These are phyloP conservation scores for Ceratobasidium sp. DNA, from an alignment of 1,284 basidiomycete species.

Conservation along the genomic window DNA sequence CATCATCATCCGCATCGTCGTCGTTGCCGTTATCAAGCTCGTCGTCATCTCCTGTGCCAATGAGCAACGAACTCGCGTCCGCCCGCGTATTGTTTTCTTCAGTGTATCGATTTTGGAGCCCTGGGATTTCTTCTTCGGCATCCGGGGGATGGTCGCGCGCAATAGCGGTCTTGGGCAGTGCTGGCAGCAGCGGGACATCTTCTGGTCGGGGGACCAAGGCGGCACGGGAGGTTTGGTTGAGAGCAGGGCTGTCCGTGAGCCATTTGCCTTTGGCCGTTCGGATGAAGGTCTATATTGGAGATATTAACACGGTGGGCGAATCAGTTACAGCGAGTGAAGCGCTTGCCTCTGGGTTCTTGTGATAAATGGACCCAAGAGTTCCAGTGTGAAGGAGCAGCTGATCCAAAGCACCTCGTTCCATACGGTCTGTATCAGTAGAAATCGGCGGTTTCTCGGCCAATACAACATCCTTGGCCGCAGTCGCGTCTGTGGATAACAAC, in stretches of 20 bases:
- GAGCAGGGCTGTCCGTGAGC: conserved; percentile 74
- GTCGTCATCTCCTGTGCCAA: conserved; percentile 36
- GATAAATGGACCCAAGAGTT: conserved; percentile 83
- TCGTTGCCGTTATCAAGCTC: conserved; percentile 39
- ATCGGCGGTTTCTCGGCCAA: conserved; percentile 93
- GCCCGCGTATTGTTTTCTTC: conserved; percentile 35
- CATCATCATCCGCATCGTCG: conserved; percentile 44
- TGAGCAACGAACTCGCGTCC: conserved; percentile 35
- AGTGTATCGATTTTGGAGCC: conserved; percentile 35
- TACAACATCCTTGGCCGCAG: conserved; percentile 89
- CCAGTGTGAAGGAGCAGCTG: conserved; percentile 82
- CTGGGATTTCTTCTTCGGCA: conserved; percentile 13
- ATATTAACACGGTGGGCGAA: background rate
- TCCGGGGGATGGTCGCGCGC: conserved; percentile 36
- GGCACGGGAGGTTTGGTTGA: conserved; percentile 73
- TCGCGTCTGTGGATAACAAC: conserved; percentile 90
- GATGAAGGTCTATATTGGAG: conserved; percentile 71
- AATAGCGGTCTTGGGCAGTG: conserved; percentile 25
- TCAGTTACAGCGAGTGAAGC: background rate
- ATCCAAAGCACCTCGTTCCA: conserved; percentile 94
- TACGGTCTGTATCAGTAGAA: conserved; percentile 95
- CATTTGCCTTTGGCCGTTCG: conserved; percentile 75
- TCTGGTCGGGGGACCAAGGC: conserved; percentile 61
- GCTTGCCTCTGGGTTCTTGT: conserved; percentile 83
- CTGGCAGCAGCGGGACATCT: conserved; percentile 7